Conservation (phyloP, 768 basidiomycete genomes). For the Auriculariales sp. region DNA sequence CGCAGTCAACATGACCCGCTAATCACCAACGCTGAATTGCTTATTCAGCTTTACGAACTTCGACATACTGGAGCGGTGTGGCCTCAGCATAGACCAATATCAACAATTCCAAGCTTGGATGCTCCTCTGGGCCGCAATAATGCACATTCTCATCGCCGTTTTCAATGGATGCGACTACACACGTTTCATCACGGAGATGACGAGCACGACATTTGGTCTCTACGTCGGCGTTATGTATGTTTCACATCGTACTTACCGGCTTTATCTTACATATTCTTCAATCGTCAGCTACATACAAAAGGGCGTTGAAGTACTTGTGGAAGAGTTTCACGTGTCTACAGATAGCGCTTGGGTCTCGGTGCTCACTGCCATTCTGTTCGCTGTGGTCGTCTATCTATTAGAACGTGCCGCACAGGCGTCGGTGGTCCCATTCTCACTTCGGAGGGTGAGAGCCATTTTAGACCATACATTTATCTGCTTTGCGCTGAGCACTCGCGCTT, state of each 20-base stretch:
- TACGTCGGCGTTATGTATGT: constrained; percentile 17
- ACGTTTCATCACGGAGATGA: constrained; percentile 10
- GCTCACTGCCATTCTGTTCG: constrained; percentile 19
- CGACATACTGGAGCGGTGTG: constrained; percentile 14
- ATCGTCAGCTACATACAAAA: constrained; percentile 18
- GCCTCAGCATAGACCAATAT: constrained; percentile 17
- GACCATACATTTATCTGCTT: too few relatives aligned
- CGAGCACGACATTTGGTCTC: constrained; percentile 23
- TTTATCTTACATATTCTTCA: too few relatives aligned
- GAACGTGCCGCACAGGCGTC: neutral
- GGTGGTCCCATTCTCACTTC: neutral
- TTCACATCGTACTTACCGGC: too few relatives aligned
- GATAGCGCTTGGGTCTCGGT: constrained; percentile 6
- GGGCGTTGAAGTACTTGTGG: constrained; percentile 20
- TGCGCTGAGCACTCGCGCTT: too few relatives aligned
- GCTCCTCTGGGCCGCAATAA: constrained; percentile 18
- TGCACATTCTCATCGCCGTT: constrained; percentile 17
- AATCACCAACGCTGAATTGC: neutral
- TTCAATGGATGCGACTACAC: neutral
- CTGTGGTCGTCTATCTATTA: constrained; percentile 17
- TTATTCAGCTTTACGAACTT: constrained; percentile 16
- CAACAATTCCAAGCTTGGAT: constrained; percentile 23
- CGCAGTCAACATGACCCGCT: neutral
- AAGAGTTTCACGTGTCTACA: constrained; percentile 14
- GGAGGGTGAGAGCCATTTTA: too few relatives aligned